A percentile compares a stretch with the other conserved stretches of the same genome.
Evolutionary conservation across 148 eudicot species (phyloP).

Genomic region (Selenicereus undatus): DNA sequence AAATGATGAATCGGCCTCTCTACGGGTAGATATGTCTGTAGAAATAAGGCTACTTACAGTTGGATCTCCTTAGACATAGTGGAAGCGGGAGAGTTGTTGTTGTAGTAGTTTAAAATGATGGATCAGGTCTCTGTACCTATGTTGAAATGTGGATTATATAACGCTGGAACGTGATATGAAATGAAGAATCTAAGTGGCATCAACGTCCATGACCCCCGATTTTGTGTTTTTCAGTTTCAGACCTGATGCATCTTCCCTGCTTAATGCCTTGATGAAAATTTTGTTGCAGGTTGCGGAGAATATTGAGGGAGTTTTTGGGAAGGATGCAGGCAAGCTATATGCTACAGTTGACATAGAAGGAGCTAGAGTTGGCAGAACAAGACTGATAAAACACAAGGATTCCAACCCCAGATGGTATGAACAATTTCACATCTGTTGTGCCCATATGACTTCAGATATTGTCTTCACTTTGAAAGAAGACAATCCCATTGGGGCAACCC

Average conservation of each 20-base stretch:
- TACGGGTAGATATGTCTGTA: too few species aligned
- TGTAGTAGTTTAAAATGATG: not conserved
- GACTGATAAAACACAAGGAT: slow-evolving; percentile 31
- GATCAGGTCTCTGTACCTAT: not conserved
- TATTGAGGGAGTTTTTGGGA: slow-evolving; percentile 23
- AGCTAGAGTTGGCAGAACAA: slow-evolving; percentile 48
- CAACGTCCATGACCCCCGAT: not conserved
- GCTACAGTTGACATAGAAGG: slow-evolving; percentile 45
- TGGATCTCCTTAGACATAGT: too few species aligned
- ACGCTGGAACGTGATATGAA: not conserved
- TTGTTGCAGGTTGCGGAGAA: slow-evolving; percentile 25
- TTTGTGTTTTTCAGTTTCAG: not conserved
- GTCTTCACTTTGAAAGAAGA: slow-evolving; percentile 48
- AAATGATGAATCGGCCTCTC: too few species aligned
- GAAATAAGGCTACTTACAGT: too few species aligned
- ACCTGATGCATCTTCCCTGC: not conserved
- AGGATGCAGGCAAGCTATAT: slow-evolving; percentile 34
- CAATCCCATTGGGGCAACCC: slow-evolving; percentile 36
- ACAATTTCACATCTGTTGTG: slow-evolving; percentile 50
- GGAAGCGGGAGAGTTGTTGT: too few species aligned
- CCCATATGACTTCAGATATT: slow-evolving; percentile 41
- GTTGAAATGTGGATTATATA: not conserved
- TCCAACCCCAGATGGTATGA: slow-evolving; percentile 52
- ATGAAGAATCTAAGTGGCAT: not conserved
- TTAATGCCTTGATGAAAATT: not conserved